Conservation (phyloP, 345 rosid species). For the Kernera saxatilis region DNA sequence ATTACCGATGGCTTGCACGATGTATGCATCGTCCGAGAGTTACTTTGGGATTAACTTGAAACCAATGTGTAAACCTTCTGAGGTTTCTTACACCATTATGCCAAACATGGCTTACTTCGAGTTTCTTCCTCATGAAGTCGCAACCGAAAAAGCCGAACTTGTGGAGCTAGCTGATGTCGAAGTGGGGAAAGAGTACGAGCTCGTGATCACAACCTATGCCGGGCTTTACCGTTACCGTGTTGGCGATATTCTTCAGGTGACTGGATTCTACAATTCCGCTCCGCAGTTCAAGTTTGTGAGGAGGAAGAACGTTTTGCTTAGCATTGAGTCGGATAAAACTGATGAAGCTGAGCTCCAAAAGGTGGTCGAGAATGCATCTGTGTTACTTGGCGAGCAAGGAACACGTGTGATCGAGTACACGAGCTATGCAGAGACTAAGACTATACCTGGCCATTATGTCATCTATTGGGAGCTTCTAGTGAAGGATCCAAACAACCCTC, state of each 20-base stretch:
- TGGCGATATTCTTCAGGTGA: slow-evolving; percentile 76
- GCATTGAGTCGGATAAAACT: slow-evolving; percentile 84
- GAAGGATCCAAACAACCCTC: slow-evolving; percentile 42
- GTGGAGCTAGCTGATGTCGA: slow-evolving; percentile 69
- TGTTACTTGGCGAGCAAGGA: slow-evolving; percentile 39
- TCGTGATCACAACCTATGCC: slow-evolving; percentile 73
- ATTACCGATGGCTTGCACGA: slow-evolving; percentile 75
- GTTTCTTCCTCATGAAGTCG: slow-evolving; percentile 42
- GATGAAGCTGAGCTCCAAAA: slow-evolving; percentile 80
- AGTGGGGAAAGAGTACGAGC: slow-evolving; percentile 77
- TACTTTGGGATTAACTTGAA: slow-evolving; percentile 74
- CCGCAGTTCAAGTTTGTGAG: slow-evolving; percentile 73
- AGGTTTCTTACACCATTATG: slow-evolving; percentile 79
- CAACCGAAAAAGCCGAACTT: slow-evolving; percentile 27
- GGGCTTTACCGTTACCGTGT: slow-evolving; percentile 79
- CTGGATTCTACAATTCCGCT: slow-evolving; percentile 66
- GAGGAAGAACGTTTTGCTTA: slow-evolving; percentile 75
- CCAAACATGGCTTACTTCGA: slow-evolving; percentile 93
- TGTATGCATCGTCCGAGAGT: slow-evolving; percentile 95
- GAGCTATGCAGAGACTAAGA: slow-evolving; percentile 61
- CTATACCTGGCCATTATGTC: slow-evolving; percentile 83
- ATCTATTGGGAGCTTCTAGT: slow-evolving; percentile 72
- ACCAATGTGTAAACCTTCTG: slow-evolving; percentile 70
- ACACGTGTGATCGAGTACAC: slow-evolving; percentile 74
- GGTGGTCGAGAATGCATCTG: slow-evolving; percentile 58